A percentile compares a stretch with the other conserved stretches of the same genome.
Evolutionary conservation across 1,284 basidiomycete species (phyloP).

Genomic region (Kwoniella shivajii): DNA sequence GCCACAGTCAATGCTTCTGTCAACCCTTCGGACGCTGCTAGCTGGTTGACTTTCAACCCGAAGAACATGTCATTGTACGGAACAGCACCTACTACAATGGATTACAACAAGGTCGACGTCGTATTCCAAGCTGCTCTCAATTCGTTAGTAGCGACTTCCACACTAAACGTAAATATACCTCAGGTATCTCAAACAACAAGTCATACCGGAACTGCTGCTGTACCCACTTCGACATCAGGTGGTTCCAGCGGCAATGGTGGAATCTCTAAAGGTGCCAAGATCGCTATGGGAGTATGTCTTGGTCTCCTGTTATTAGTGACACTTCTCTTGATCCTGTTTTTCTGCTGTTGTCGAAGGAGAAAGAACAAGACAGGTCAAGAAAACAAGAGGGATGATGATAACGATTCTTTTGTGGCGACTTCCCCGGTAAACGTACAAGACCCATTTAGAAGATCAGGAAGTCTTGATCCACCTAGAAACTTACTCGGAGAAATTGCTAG

Average conservation of each 20-base stretch:
- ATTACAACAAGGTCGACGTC: slow-evolving; percentile 43
- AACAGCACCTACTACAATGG: slow-evolving; percentile 31
- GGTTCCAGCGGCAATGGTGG: slow-evolving; percentile 20
- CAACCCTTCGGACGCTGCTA: slow-evolving; percentile 42
- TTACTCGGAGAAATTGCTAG: slow-evolving; percentile 38
- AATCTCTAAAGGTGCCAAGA: slow-evolving; percentile 47
- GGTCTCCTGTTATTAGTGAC: slow-evolving; percentile 46
- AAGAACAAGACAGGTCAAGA: slow-evolving; percentile 21
- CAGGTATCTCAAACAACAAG: slow-evolving; percentile 29
- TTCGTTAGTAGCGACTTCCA: slow-evolving; percentile 31
- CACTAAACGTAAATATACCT: slow-evolving; percentile 32
- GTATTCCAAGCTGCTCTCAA: slow-evolving; percentile 34
- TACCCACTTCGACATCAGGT: slow-evolving; percentile 10
- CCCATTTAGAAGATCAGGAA: slow-evolving; percentile 30
- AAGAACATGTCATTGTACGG: slow-evolving; percentile 50
- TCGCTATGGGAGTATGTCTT: slow-evolving; percentile 50
- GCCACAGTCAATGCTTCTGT: slow-evolving; percentile 42
- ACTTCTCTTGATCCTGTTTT: slow-evolving; percentile 43
- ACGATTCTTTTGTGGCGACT: slow-evolving; percentile 42
- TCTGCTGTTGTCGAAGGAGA: slow-evolving; percentile 46
- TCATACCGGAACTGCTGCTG: slow-evolving; percentile 19
- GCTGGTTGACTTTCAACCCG: slow-evolving; percentile 53
- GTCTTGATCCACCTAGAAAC: slow-evolving; percentile 30
- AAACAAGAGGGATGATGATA: slow-evolving; percentile 33
- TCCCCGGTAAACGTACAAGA: slow-evolving; percentile 25